These are phyloP conservation scores for Gelatoporia subvermispora DNA, from an alignment of 768 basidiomycete species.

Conservation along the genomic window DNA sequence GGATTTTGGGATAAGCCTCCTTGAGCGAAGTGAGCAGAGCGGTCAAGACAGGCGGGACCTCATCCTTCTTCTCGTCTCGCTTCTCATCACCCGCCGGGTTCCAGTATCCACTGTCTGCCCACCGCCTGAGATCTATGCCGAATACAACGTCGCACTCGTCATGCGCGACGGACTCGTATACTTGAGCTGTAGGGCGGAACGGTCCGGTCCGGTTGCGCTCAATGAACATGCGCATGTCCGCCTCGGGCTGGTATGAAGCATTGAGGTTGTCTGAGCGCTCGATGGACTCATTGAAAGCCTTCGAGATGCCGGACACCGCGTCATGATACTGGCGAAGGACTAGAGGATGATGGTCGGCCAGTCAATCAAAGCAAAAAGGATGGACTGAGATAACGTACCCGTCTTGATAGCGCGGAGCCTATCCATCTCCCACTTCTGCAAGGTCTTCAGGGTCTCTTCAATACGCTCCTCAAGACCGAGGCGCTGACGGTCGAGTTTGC, in stretches of 20 bases:
- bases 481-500: slow-evolving; percentile 80
- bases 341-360: slow-evolving; percentile 18
- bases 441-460: slow-evolving; percentile 72
- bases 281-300: slow-evolving; percentile 55
- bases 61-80: slow-evolving; percentile 43
- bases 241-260: slow-evolving; percentile 83
- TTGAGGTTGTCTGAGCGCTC: slow-evolving; percentile 73
- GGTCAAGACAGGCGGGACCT: slow-evolving; percentile 68
- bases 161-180: slow-evolving; percentile 83
- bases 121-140: slow-evolving; percentile 86
- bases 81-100: slow-evolving; percentile 39
- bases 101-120: slow-evolving; percentile 81
- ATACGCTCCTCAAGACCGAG: slow-evolving; percentile 81
- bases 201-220: slow-evolving; percentile 92
- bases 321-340: slow-evolving; percentile 87
- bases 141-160: slow-evolving; percentile 85
- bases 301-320: slow-evolving; percentile 67
- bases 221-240: slow-evolving; percentile 80
- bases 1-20: slow-evolving; percentile 55
- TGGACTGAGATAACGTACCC: slow-evolving; percentile 37
- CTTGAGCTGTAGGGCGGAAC: slow-evolving; percentile 79
- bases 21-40: slow-evolving; percentile 61
- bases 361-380: not conserved
- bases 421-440: slow-evolving; percentile 86
- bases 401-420: slow-evolving; percentile 81